phyloP scores from a whole-genome alignment of 164 flowering plant genomes.

The Kingdonia uniflora region DNA sequence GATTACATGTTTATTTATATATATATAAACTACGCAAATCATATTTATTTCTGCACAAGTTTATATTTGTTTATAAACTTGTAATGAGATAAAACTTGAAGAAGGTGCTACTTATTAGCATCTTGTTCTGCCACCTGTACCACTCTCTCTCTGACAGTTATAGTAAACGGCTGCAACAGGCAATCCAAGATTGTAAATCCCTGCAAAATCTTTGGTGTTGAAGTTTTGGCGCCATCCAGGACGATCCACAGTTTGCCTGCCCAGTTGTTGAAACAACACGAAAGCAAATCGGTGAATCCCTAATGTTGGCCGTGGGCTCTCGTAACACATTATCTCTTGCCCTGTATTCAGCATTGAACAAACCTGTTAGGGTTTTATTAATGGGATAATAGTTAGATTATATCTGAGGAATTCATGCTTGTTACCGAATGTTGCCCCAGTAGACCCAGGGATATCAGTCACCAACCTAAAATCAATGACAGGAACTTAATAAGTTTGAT shows the following conservation, averaged over 20 bases:
- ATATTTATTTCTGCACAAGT: too few species aligned
- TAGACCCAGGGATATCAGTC: neutral
- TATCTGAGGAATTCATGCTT: neutral
- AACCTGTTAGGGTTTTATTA: neutral
- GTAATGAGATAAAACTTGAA: too few species aligned
- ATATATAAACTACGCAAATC: too few species aligned
- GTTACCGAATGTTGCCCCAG: neutral
- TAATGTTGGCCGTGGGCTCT: slow-evolving; percentile 51
- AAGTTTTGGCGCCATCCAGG: slow-evolving; percentile 79
- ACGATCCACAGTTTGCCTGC: slow-evolving; percentile 62
- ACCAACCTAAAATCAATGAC: neutral
- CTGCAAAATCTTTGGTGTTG: slow-evolving; percentile 67
- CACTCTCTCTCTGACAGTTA: slow-evolving; percentile 65
- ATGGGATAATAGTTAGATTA: neutral
- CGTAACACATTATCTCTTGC: slow-evolving; percentile 58
- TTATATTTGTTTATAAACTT: too few species aligned
- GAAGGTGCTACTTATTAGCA: too few species aligned
- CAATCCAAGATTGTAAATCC: slow-evolving; percentile 58
- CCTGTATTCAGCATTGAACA: slow-evolving; percentile 20
- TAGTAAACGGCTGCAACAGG: slow-evolving; percentile 66
- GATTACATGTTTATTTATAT: too few species aligned
- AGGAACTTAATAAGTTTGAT: too few species aligned
- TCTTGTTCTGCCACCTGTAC: slow-evolving; percentile 54
- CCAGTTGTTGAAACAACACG: slow-evolving; percentile 51
- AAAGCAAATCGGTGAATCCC: slow-evolving; percentile 65